phyloP scores from a whole-genome alignment of 2,329 filamentous ascomycete genomes.

The Bipolaris oryzae region DNA sequence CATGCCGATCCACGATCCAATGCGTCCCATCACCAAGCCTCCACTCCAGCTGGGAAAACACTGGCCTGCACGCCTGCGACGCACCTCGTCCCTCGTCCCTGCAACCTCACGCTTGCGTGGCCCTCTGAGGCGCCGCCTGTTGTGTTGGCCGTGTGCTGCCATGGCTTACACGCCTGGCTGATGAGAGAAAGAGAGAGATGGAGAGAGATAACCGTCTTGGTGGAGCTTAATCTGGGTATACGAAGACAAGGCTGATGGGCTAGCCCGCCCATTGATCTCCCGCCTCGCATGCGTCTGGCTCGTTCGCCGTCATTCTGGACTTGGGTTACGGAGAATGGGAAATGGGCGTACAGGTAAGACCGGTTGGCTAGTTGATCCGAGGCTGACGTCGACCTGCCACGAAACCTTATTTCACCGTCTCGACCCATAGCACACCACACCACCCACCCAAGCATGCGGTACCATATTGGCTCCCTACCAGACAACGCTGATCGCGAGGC shows the following conservation, averaged over 20 bases:
- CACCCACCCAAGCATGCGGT: conserved; percentile 8
- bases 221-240: conserved; percentile 22
- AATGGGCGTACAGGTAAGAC: conserved; percentile 35
- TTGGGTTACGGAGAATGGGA: conserved; percentile 29
- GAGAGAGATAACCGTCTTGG: conserved; percentile 2
- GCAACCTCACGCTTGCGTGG: conserved; percentile 17
- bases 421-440: background rate
- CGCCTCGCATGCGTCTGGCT: conserved; percentile 23
- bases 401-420: conserved; percentile 25
- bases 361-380: conserved; percentile 34
- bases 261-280: conserved; percentile 23
- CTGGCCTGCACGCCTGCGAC: conserved; percentile 20
- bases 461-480: conserved; percentile 7
- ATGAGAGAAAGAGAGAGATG: no score
- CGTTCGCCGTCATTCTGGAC: conserved; percentile 24
- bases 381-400: conserved; percentile 36
- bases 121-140: conserved; percentile 10
- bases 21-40: conserved; percentile 27
- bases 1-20: conserved; percentile 36
- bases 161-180: background rate
- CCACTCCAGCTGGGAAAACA: conserved; percentile 21
- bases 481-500: conserved; percentile 3
- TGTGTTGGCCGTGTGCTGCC: conserved; percentile 26
- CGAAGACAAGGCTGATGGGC: conserved; percentile 28
- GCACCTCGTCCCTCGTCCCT: conserved; percentile 14